Conservation (phyloP, 2,329 filamentous ascomycete genomes). For the Fusarium multiceps region DNA sequence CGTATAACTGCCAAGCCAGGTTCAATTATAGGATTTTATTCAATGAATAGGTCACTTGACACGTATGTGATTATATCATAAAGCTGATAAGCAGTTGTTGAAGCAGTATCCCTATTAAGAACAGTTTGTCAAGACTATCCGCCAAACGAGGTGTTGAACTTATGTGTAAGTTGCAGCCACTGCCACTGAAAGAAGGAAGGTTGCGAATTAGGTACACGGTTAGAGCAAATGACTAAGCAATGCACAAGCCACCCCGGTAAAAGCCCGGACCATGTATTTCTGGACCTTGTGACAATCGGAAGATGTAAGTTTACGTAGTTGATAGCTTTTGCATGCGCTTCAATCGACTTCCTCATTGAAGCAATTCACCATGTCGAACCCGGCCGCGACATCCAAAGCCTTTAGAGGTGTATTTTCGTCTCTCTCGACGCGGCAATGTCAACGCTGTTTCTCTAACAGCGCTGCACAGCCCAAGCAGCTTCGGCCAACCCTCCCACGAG, state of each 20-base stretch:
- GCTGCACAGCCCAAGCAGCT: conserved; percentile 51
- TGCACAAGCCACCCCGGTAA: conserved; percentile 33
- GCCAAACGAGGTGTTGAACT: background rate
- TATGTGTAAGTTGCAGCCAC: conserved; percentile 24
- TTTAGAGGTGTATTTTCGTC: conserved; percentile 51
- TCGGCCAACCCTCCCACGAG: conserved; percentile 50
- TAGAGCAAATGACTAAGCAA: conserved; percentile 42
- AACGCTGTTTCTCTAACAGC: conserved; percentile 56
- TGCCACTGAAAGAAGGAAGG: conserved; percentile 10
- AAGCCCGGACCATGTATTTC: conserved; percentile 44
- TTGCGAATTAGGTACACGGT: conserved; percentile 8
- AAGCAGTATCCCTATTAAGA: background rate
- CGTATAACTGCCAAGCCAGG: conserved; percentile 5
- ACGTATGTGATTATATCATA: conserved; percentile 16
- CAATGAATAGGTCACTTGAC: conserved; percentile 31
- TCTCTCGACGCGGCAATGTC: conserved; percentile 53
- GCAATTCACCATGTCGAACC: conserved; percentile 53
- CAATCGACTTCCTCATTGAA: conserved; percentile 14
- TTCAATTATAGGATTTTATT: conserved; percentile 12
- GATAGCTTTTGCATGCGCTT: conserved; percentile 37
- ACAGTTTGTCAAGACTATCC: conserved; percentile 13
- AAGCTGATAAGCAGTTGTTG: background rate
- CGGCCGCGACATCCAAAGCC: conserved; percentile 51
- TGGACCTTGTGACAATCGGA: conserved; percentile 44
- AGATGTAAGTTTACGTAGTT: conserved; percentile 43